Base-by-base conservation (phyloP, 192 early-diverging fungal genomes). In the Coemansia asiatica region DNA sequence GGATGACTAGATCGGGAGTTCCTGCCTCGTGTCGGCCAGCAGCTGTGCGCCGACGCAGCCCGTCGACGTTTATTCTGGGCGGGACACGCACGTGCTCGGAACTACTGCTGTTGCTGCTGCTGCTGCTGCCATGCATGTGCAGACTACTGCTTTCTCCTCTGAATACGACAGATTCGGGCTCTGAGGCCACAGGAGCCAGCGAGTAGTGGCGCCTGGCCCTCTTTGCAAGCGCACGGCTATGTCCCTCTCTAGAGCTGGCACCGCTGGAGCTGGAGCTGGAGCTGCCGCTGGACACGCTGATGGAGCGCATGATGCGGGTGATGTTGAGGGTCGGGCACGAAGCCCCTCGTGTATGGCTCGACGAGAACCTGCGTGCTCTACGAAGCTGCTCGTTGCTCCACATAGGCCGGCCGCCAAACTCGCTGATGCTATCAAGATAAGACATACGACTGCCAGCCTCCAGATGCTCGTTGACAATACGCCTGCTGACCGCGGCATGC, bases 321-420 rank as follows among this genome's bases (percentile, higher is more conserved):
- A 80, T 80, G 56, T 74, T 65, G 21, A 80, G 72, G 19, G 72
- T 68, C 12, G 77, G 77, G 22, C 77, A 80, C 21, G 77, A 80
- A 8, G 55, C 50, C 36, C 68, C 72, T 27, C 77, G 77, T 23
- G 66, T 54, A 56, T 80, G 77, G 68, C 72, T 71, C 26, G 60
- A 56, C 27, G 64, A 64, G 44, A 62, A 66, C 68, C 72, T 64
- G 61, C 67, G 61, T 19, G 73, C 60, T 21, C 73, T 51, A 35
- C 64, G 36, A 12, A 75, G 59, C 60, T 61, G 67, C 67, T 64
- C 67, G 31, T 70, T 67, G 60, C 73, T 65, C 73, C 67, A 75
- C 67, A 59, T 60, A 23, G 60, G 53, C 33, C 53, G 28, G 47
- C 54, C 60, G 19, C 54, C 60, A 23, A 44, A 54, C 25, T 60